These are phyloP conservation scores for Yamadazyma sp. DNA, from an alignment of 805 yeast genomes.

Conservation along the genomic window DNA sequence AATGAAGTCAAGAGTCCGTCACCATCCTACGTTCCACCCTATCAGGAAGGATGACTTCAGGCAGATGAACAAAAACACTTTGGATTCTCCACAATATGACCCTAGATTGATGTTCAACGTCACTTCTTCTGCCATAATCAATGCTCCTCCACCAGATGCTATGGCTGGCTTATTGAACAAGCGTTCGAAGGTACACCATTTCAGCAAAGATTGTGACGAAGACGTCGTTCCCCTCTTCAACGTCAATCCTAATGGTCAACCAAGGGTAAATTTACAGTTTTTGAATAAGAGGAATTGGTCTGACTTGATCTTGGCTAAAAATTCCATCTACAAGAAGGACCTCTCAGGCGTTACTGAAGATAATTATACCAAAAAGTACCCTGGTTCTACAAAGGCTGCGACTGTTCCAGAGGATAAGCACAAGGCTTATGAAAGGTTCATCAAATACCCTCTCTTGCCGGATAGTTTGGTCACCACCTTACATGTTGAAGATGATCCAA, in stretches of 20 bases:
- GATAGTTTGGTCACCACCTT: conserved; percentile 66
- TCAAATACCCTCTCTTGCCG: conserved; percentile 54
- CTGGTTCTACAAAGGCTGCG: conserved; percentile 12
- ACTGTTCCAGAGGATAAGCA: neutral
- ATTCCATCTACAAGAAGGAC: conserved; percentile 23
- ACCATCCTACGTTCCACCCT: conserved; percentile 28
- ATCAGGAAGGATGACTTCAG: conserved; percentile 22
- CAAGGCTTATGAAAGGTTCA: conserved; percentile 28
- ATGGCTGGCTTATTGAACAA: conserved; percentile 74
- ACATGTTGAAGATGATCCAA: conserved; percentile 67
- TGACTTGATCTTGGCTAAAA: conserved; percentile 56
- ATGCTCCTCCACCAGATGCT: conserved; percentile 89
- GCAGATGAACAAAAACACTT: conserved; percentile 39
- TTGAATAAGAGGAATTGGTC: conserved; percentile 72
- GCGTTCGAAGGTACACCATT: conserved; percentile 68
- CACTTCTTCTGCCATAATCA: conserved; percentile 85
- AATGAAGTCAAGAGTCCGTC: conserved; percentile 54
- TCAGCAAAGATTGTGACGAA: conserved; percentile 66
- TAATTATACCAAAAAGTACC: conserved; percentile 7
- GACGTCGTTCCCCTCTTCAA: conserved; percentile 75
- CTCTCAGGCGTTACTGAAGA: conserved; percentile 11
- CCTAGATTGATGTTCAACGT: conserved; percentile 78
- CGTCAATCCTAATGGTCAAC: conserved; percentile 53
- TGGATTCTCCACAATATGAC: conserved; percentile 61
- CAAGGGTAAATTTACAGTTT: conserved; percentile 50